Evolutionary conservation across 768 basidiomycete species (phyloP), one percentile per base, ranked within the genome.

Genomic region (Trametes gibbosa): DNA sequence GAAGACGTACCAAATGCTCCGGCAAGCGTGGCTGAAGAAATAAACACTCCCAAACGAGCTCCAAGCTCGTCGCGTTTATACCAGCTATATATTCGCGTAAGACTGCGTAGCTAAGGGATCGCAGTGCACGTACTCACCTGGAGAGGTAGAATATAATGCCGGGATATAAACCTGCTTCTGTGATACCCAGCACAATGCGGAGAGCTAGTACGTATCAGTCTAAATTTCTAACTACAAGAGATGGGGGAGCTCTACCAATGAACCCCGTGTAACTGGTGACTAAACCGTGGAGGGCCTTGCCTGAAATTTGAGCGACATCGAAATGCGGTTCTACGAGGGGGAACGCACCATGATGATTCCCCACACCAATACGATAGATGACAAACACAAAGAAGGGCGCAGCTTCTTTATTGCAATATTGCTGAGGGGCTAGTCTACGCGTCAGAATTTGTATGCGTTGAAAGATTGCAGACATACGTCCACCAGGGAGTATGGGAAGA

Each of bases 41-140:
- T 92, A 75, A 94, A 94, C n/a, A 86, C 58, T 0, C 90, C 87
- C 23, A 88, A 75, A 37, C 89, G 84, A 29, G 81, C 76, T 16
- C 87, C 89, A 65, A 89, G 79, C 66, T 94, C 92, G 10, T 83
- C 79, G 25, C 87, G 84, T 67, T 84, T 86, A 71, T 93, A 92
- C 89, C 90, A 93, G 64, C 86, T 88, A 53, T 34, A 32, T 32
- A 10, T 5, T 40, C 10, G 43, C 34, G 34, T 34, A 37, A 32
- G 14, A 8, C 23, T 42, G n/a, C 17, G 17, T 25, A 9, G 14
- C 19, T 32, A 10, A 32, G 10, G 29, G 10, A 32, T 5, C 29
- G 29, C 10, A 10, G 5, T 4, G 10, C 29, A 9, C 23, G 6
- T 19, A 10, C 61, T 21, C 7, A 77, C 85, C 82, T 82, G 32